Evolutionary conservation across 1,284 basidiomycete genomes (phyloP), one percentile per base, ranked within the genome.

Genomic region (Leccinum pachyderme): DNA sequence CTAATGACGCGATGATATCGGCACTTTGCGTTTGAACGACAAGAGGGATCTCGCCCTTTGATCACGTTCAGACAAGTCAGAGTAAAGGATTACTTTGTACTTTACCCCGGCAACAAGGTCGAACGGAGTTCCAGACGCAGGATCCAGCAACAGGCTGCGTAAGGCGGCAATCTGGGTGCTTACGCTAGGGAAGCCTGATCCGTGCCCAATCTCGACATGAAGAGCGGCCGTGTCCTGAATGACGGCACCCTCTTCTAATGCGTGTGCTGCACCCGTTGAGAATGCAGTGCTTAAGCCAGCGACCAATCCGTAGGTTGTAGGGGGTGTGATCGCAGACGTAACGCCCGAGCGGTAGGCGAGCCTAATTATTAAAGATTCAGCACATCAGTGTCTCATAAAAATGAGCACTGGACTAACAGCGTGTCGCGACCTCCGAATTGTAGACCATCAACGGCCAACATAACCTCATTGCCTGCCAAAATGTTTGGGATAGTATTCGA

Each of bases 1-100:
- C 75, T 27, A 97, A 71, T 1, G 89, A 84, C 0, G 89, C 89
- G 52, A 96, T 94, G 39, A 88, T 76, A 69, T 95, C 90, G 3
- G 89, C 90, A 58, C 76, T 82, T 57, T 81, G 67, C 0, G 77
- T 77, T 12, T 80, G 72, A 7, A 88, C 75, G 4, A 89, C 82
- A 35, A 91, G 66, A 4, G 84, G 81, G 37, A 84, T 64, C 27
- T 76, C 66, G 25, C 86, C 83, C 72, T 80, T 59, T 52, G 32
- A 44, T 29, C 9, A 28, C 7, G 29, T 37, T 57, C 39, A 58
- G 48, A 50, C 24, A 7, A 35, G 29, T 45, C 9, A 45, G 32
- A 12, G 47, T 28, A 25, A 37, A 66, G 4, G 37, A 25, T 22
- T 46, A 33, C 32, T 33, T 31, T 7, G 25, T 44, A 46, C n/a